Evolutionary conservation across 129 eudicot species (phyloP), one percentile per base, ranked within the genome.

Genomic region (Arctium lappa): DNA sequence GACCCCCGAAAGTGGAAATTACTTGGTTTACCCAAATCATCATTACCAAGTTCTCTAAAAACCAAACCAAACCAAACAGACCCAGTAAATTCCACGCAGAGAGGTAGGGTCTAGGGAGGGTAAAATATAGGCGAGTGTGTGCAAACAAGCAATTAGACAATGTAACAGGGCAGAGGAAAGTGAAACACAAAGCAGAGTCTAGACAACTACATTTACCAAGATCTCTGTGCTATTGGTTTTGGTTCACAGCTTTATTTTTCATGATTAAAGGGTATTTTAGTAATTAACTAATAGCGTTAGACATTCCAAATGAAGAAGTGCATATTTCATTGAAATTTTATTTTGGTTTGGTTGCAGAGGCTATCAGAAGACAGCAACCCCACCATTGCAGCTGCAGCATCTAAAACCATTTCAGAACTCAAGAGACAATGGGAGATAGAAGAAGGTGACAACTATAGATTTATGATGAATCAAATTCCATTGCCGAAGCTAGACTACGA

Each of bases 391-490:
- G 93, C 90, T 32, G 99, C 99, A 38, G 99, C 99, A 82, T 77
- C 94, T 5, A 93, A 80, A 83, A 92, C 99, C 60, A 93, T 96
- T 29, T 46, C 78, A n/a, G 99, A 93, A 86, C 73, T 96, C 82
- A 96, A 96, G 88, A 92, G 85, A 81, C 98, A 96, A 68, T 96
- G 99, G 99, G 94, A 93, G 74, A 96, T 93, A 72, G 95, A 91
- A 87, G 98, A 93, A 80, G 99, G 98, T 53, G 99, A 96, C 72
- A 91, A 89, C 87, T 96, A 91, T 91, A 89, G 94, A 76, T 96
- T 96, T 85, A 89, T 90, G 95, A 87, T 95, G 90, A 86, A 91
- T 85, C 94, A 87, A 79, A 72, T 15, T 27, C 85, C 88, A 15
- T 34, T 36, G 32, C 79, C 1, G 5, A 87, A 90, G 7, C 76